Conservation (phyloP, 495 filamentous ascomycete species). For the Hypoxylon intermedium region DNA sequence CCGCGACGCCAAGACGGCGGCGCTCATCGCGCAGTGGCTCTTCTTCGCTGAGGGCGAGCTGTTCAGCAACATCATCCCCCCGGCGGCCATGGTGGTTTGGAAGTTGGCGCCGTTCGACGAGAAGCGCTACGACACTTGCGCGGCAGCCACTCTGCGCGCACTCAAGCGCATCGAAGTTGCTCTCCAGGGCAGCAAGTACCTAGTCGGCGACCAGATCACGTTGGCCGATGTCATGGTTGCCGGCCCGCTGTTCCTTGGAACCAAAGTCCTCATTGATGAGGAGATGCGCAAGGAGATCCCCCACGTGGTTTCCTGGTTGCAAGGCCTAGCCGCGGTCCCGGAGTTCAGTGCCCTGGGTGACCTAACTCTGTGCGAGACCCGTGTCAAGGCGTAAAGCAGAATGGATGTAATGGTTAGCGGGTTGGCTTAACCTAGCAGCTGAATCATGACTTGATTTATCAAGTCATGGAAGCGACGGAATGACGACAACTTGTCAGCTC, state of each 20-base stretch:
- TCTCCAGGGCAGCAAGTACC: conserved; percentile 51
- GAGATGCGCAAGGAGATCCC: conserved; percentile 60
- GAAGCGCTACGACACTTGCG: conserved; percentile 40
- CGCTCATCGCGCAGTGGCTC: conserved; percentile 60
- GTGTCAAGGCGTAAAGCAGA: conserved; percentile 12
- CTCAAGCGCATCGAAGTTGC: conserved; percentile 53
- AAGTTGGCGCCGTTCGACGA: conserved; percentile 47
- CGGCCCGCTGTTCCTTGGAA: conserved; percentile 47
- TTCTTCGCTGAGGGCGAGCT: conserved; percentile 58
- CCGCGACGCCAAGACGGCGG: conserved; percentile 54
- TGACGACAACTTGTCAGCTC: too few relatives aligned
- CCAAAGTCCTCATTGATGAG: conserved; percentile 54
- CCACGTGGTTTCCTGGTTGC: conserved; percentile 52
- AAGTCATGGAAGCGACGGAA: too few relatives aligned
- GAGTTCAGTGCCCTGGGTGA: conserved; percentile 59
- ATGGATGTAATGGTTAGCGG: background rate
- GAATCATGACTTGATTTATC: too few relatives aligned
- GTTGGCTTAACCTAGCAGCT: too few relatives aligned
- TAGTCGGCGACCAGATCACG: conserved; percentile 58
- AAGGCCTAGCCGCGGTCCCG: conserved; percentile 50
- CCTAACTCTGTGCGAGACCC: conserved; percentile 53
- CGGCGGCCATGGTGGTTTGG: conserved; percentile 46
- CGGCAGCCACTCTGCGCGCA: conserved; percentile 44
- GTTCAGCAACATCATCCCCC: conserved; percentile 36
- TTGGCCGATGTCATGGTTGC: conserved; percentile 63